Evolutionary conservation across 106 monocot species (phyloP).

Genomic region (Acorus gramineus): DNA sequence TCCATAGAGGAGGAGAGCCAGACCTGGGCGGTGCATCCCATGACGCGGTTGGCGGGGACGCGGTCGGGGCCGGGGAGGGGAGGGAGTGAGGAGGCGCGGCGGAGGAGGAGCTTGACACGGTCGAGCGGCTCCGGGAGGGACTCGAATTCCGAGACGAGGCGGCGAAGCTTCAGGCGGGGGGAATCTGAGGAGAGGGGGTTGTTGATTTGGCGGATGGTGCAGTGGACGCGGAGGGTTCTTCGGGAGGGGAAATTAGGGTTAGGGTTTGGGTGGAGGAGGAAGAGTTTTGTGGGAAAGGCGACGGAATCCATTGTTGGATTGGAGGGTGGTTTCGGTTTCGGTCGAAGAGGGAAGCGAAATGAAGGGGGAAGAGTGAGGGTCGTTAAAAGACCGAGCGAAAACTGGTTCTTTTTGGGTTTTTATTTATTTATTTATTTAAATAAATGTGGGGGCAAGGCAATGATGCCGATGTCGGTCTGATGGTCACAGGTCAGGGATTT

Average conservation of each 20-base stretch:
- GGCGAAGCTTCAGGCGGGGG: slow-evolving; percentile 27
- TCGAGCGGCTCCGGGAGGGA: slow-evolving; percentile 55
- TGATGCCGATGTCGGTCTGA: too few species aligned
- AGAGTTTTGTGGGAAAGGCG: too few species aligned
- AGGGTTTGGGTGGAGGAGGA: neutral
- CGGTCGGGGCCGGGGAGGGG: slow-evolving; percentile 33
- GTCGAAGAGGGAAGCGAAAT: too few species aligned
- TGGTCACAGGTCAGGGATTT: too few species aligned
- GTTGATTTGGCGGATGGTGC: slow-evolving; percentile 17
- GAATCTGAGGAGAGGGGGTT: neutral
- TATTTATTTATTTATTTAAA: too few species aligned
- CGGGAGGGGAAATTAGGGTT: neutral
- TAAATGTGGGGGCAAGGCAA: too few species aligned
- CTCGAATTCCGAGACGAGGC: slow-evolving; percentile 54
- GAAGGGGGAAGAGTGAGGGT: too few species aligned
- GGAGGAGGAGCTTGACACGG: slow-evolving; percentile 73
- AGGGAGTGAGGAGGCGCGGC: slow-evolving; percentile 51
- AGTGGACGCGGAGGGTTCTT: slow-evolving; percentile 1
- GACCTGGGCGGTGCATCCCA: slow-evolving; percentile 95
- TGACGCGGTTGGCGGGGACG: slow-evolving; percentile 57
- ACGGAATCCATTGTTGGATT: too few species aligned
- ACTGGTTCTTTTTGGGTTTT: too few species aligned
- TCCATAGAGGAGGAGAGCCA: slow-evolving; percentile 39
- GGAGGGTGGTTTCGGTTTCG: too few species aligned
- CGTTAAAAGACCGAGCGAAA: too few species aligned